These are phyloP conservation scores for Sporopachydermia quercuum DNA, from an alignment of 805 yeast species.

Conservation along the genomic window DNA sequence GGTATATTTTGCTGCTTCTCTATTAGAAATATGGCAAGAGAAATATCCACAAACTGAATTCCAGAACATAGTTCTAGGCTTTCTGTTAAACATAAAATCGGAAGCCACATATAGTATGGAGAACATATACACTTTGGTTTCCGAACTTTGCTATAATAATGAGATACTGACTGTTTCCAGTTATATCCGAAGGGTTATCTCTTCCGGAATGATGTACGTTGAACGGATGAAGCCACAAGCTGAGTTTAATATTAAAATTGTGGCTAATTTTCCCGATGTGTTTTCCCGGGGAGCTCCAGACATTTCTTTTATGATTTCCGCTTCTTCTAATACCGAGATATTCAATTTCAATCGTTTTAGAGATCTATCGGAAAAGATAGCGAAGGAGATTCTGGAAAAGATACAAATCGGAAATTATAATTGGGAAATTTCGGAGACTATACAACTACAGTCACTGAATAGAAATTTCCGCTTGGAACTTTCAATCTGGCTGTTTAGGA, in stretches of 20 bases:
- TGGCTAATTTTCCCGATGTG: slow-evolving; percentile 1
- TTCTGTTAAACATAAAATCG: slow-evolving; percentile 9
- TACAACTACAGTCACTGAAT: neutral
- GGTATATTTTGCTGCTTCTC: slow-evolving; percentile 10
- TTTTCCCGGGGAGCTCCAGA: neutral
- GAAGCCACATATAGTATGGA: slow-evolving; percentile 7
- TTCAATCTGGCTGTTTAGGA: neutral
- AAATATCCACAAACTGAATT: slow-evolving; percentile 11
- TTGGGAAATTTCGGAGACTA: neutral
- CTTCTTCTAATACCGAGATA: neutral
- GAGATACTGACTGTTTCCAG: slow-evolving; percentile 42
- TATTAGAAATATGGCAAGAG: slow-evolving; percentile 9
- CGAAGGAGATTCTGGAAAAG: neutral
- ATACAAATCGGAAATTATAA: neutral
- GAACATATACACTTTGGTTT: slow-evolving; percentile 26
- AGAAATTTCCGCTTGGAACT: neutral
- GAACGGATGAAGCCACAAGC: slow-evolving; percentile 33
- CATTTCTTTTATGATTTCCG: neutral
- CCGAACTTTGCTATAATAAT: slow-evolving; percentile 31
- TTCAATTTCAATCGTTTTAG: neutral
- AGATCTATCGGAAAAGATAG: neutral
- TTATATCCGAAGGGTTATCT: slow-evolving; percentile 66
- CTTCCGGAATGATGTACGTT: slow-evolving; percentile 70
- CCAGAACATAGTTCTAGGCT: slow-evolving; percentile 12
- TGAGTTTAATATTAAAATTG: neutral